phyloP scores from a whole-genome alignment of 306 rosid species.

The Pterocarpus macrocarpus region DNA sequence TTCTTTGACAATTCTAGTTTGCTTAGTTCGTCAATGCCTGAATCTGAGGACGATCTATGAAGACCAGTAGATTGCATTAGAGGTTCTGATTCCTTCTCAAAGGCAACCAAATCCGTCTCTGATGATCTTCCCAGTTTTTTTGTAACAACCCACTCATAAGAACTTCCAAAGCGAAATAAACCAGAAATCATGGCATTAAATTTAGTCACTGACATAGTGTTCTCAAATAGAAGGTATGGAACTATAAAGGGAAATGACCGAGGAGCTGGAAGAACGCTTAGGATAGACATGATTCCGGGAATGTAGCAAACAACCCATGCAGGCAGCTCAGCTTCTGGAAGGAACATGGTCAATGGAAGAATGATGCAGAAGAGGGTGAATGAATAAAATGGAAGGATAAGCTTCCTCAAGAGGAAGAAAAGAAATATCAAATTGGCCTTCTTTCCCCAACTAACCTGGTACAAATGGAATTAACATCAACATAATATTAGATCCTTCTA shows the following conservation, averaged over 20 bases:
- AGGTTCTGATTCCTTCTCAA: conserved; percentile 75
- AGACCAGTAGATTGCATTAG: conserved; percentile 62
- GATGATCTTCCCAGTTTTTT: conserved; percentile 97
- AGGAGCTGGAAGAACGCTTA: conserved; percentile 87
- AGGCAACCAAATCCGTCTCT: conserved; percentile 82
- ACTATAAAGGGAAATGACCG: conserved; percentile 91
- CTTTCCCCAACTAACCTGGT: conserved; percentile 86
- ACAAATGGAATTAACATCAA: conserved; percentile 44
- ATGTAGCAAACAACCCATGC: conserved; percentile 96
- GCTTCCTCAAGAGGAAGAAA: conserved; percentile 96
- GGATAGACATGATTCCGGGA: conserved; percentile 93
- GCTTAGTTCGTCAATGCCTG: conserved; percentile 83
- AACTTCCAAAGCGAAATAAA: conserved; percentile 87
- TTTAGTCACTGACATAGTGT: conserved; percentile 97
- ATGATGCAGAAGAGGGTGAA: conserved; percentile 97
- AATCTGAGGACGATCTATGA: conserved; percentile 86
- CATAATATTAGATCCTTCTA: conserved; percentile 21
- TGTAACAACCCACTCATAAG: conserved; percentile 97
- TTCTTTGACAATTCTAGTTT: conserved; percentile 76
- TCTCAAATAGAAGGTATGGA: conserved; percentile 96
- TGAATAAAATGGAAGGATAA: conserved; percentile 94
- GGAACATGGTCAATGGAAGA: conserved; percentile 98
- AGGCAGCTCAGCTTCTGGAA: conserved; percentile 97
- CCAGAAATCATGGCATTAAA: conserved; percentile 99
- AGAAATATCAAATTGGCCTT: conserved; percentile 87